phyloP scores from a whole-genome alignment of 371 early-diverging fungal genomes.

The Nematocida sp. region DNA sequence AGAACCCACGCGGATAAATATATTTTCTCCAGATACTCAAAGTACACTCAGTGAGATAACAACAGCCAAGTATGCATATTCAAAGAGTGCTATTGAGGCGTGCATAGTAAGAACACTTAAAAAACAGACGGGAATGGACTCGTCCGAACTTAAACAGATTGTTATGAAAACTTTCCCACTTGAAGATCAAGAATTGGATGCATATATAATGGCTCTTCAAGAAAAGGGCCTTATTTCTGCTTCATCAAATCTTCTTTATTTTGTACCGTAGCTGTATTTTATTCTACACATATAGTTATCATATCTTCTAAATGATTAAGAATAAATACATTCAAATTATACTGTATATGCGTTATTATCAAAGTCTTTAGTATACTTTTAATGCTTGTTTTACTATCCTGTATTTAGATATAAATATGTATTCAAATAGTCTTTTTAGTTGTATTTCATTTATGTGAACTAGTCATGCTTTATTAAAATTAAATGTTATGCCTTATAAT shows the following conservation, averaged over 20 bases:
- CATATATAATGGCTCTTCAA: slow-evolving; percentile 11
- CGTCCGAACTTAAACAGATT: background rate
- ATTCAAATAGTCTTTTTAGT: no score
- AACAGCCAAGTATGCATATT: background rate
- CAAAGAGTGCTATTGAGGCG: slow-evolving; percentile 38
- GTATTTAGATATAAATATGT: no score
- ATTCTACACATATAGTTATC: background rate
- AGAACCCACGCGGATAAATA: background rate
- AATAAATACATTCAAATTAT: background rate
- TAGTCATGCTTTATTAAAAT: no score
- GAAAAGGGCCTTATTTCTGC: slow-evolving; percentile 43
- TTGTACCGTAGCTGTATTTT: slow-evolving; percentile 32
- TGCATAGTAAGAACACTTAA: slow-evolving; percentile 35
- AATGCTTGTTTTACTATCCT: no score
- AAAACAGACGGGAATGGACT: background rate
- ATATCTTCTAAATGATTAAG: background rate
- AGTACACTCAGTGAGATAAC: background rate
- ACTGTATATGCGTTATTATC: background rate
- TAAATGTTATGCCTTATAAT: no score
- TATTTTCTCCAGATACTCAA: slow-evolving; percentile 29
- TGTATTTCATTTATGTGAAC: no score
- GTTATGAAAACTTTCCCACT: slow-evolving; percentile 7
- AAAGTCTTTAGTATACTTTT: background rate
- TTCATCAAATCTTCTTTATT: slow-evolving; percentile 30
- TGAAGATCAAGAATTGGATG: slow-evolving; percentile 8